These are phyloP conservation scores for Penicillium vulpinum DNA, from an alignment of 2,329 filamentous ascomycete genomes.

Conservation along the genomic window DNA sequence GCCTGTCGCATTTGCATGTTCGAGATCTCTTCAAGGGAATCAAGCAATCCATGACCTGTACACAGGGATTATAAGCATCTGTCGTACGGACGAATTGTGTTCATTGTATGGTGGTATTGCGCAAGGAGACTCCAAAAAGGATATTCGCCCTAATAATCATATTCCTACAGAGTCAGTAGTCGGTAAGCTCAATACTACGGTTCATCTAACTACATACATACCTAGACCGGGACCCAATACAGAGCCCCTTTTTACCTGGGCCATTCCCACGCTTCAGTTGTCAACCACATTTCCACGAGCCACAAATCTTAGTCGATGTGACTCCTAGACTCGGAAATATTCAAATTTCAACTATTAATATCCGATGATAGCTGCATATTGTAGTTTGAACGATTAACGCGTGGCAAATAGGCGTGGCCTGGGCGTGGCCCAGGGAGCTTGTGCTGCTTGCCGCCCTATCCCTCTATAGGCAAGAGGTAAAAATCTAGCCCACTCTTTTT, in stretches of 20 bases:
- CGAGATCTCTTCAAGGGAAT: neutral
- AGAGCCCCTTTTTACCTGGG: neutral
- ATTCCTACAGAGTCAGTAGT: neutral
- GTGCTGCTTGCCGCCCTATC: neutral
- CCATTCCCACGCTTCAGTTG: neutral
- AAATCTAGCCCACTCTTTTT: neutral
- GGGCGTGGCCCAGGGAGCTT: neutral
- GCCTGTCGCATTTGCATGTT: neutral
- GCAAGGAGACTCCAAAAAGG: conserved; percentile 3
- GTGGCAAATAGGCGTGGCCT: neutral
- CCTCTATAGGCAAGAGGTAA: neutral
- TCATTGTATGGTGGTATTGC: conserved; percentile 21
- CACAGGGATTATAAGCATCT: neutral
- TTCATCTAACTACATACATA: neutral
- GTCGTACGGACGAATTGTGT: conserved; percentile 1
- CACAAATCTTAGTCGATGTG: neutral
- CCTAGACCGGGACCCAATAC: neutral
- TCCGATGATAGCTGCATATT: neutral
- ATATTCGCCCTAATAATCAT: neutral
- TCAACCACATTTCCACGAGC: neutral
- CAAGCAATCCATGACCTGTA: neutral
- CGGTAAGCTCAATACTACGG: neutral
- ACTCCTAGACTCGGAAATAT: neutral
- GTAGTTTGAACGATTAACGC: neutral
- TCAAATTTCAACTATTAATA: neutral